Base-by-base conservation (phyloP, 2,329 filamentous ascomycete genomes). In the Shiraia sp. region DNA sequence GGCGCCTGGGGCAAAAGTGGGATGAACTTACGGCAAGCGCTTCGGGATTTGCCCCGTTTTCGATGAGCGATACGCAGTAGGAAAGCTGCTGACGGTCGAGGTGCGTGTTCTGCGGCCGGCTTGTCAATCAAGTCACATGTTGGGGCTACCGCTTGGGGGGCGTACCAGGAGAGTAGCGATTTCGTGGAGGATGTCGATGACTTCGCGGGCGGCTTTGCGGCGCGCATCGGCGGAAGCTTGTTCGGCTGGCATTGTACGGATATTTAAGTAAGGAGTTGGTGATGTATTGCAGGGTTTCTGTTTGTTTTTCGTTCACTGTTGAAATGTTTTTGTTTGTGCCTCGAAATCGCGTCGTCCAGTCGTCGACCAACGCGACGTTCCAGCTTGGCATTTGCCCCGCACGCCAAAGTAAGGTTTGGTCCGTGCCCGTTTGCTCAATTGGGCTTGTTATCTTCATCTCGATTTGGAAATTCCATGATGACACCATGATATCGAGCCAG, bases 21-120 rank as follows among this genome's bases (percentile, higher is more conserved):
- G n/a, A n/a, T n/a, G n/a, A 49, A 75, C 89, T 64, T 79, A 97
- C 93, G 16, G 92, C 91, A 23, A 99, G 76, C 1, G 92, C 93
- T 68, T 97, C 92, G 0, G 93, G 93, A 65, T 96, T 96, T 22
- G 97, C 90, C 10, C 93, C 93, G 64, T 96, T 96, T 72, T 99
- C 93, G 57, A 99, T 95, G 70, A 99, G 81, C 39, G 90, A 96
- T 46, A 97, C 92, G 71, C 93, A 99, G 50, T 96, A 88, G 3
- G 91, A 96, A 13, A 99, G 78, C 14, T 91, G 90, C 39, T 90
- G 86, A 23, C 92, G 85, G 70, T 96, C 91, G 32, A 99, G 83
- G 52, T 95, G 83, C 49, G 92, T 96, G 73, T 97, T 96, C 92
- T 97, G 46, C 13, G 28, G 12, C n/a, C 22, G 14, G 17, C 26